phyloP scores from a whole-genome alignment of 106 monocot genomes.

The Allium cepa region DNA sequence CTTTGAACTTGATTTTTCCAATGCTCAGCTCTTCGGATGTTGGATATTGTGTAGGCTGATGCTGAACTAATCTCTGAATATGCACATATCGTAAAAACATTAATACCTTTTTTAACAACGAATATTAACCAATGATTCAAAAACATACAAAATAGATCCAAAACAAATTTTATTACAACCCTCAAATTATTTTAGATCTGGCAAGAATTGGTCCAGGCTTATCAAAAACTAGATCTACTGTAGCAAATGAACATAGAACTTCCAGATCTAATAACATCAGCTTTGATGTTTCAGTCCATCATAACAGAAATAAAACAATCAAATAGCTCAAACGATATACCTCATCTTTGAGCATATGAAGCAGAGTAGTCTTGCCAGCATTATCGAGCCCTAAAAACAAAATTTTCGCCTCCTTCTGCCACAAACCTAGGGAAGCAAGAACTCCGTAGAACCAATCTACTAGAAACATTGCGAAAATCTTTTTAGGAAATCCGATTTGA shows the following conservation, averaged over 20 bases:
- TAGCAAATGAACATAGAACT: too few relatives aligned
- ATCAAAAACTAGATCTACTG: too few relatives aligned
- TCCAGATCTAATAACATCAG: too few relatives aligned
- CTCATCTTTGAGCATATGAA: constrained; percentile 71
- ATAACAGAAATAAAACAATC: not conserved
- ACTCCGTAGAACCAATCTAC: constrained; percentile 64
- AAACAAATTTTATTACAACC: too few relatives aligned
- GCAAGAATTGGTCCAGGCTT: too few relatives aligned
- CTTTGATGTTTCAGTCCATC: too few relatives aligned
- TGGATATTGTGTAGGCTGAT: constrained; percentile 63
- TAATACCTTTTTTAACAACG: too few relatives aligned
- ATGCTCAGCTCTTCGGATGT: constrained; percentile 65
- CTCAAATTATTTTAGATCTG: too few relatives aligned
- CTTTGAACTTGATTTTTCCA: constrained; percentile 67
- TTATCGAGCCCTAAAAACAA: constrained; percentile 63
- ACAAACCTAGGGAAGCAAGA: constrained; percentile 50
- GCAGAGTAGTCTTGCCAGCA: constrained; percentile 53
- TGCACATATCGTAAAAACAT: too few relatives aligned
- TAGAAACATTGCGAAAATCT: constrained; percentile 29
- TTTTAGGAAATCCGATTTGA: too few relatives aligned
- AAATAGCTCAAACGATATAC: not conserved
- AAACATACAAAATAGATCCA: too few relatives aligned
- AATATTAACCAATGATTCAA: too few relatives aligned
- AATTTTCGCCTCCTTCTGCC: constrained; percentile 66
- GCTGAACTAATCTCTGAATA: constrained; percentile 55